These are phyloP conservation scores for Inga laurina DNA, from an alignment of 306 rosid genomes.

Conservation along the genomic window DNA sequence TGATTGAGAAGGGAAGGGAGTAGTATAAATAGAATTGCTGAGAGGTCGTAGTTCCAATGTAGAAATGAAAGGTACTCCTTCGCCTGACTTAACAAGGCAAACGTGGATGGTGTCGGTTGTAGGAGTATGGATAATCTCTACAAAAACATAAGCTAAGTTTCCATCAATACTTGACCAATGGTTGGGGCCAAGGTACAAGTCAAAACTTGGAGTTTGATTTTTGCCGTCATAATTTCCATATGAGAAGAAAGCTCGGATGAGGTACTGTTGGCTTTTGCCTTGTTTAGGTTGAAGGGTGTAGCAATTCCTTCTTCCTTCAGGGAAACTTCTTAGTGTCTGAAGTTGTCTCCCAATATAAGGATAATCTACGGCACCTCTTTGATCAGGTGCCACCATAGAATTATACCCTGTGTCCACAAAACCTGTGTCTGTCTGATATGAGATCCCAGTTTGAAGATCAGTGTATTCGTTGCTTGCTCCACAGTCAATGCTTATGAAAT, in stretches of 20 bases:
- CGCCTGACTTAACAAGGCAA: constrained; percentile 38
- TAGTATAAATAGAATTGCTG: constrained; percentile 6
- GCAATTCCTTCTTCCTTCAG: constrained; percentile 46
- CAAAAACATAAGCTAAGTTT: accelerated
- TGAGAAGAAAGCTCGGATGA: constrained; percentile 42
- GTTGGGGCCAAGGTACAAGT: constrained; percentile 44
- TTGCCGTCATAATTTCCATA: constrained; percentile 50
- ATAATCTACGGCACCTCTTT: neutral
- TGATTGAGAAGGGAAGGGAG: neutral
- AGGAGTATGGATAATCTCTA: constrained; percentile 39
- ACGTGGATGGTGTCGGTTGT: constrained; percentile 23
- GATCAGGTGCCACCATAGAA: neutral
- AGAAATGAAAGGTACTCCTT: constrained; percentile 23
- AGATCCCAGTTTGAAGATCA: neutral
- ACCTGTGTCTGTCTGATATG: neutral
- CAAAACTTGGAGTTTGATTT: constrained; percentile 31
- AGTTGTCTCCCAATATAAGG: neutral
- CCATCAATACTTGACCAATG: constrained; percentile 27
- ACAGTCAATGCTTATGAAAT: constrained; percentile 5
- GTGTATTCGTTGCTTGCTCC: neutral
- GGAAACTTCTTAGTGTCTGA: neutral
- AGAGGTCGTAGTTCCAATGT: constrained; percentile 41
- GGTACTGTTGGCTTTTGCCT: constrained; percentile 29
- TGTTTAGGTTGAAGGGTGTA: constrained; percentile 37
- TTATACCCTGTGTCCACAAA: neutral